These are phyloP conservation scores for Waltiozyma sp. DNA, from an alignment of 1,139 yeast genomes.

Conservation along the genomic window DNA sequence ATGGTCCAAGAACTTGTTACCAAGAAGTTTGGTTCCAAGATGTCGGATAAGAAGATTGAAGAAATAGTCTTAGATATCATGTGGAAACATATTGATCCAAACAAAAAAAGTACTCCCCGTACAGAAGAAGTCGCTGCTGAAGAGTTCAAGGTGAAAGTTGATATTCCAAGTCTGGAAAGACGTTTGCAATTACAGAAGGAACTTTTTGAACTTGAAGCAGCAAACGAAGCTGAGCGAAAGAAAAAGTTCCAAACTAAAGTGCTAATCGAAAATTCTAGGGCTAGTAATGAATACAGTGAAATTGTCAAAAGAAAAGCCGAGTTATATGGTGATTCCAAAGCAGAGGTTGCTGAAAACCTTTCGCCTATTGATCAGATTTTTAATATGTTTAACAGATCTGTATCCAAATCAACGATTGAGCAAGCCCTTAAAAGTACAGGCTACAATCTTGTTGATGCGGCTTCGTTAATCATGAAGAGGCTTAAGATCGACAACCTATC, in stretches of 20 bases:
- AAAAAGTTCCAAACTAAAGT: neutral
- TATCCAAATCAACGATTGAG: slow-evolving; percentile 13
- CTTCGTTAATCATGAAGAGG: slow-evolving; percentile 11
- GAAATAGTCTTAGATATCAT: slow-evolving; percentile 26
- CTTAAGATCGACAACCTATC: slow-evolving; percentile 5
- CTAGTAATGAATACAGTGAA: slow-evolving; percentile 8
- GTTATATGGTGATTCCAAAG: slow-evolving; percentile 9
- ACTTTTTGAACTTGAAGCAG: slow-evolving; percentile 9
- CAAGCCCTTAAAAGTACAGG: slow-evolving; percentile 16
- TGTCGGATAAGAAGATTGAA: slow-evolving; percentile 18
- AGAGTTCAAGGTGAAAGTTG: slow-evolving; percentile 11
- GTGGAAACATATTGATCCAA: slow-evolving; percentile 28
- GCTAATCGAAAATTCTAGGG: neutral
- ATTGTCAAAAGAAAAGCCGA: slow-evolving; percentile 10
- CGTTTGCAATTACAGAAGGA: slow-evolving; percentile 16
- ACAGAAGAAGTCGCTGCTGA: slow-evolving; percentile 14
- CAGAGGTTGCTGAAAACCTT: slow-evolving; percentile 4
- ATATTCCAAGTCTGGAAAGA: slow-evolving; percentile 17
- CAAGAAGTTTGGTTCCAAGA: slow-evolving; percentile 7
- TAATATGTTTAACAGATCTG: slow-evolving; percentile 11
- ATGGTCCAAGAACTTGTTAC: slow-evolving; percentile 24
- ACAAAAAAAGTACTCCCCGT: slow-evolving; percentile 3
- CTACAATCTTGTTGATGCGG: slow-evolving; percentile 15
- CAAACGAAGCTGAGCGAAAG: slow-evolving; percentile 4
- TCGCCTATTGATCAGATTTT: slow-evolving; percentile 15